Percentiles rank a stretch among this genome's conserved stretches.
phyloP scores from a whole-genome alignment of 495 filamentous ascomycete genomes.

The Astrocystis sublimbata region DNA sequence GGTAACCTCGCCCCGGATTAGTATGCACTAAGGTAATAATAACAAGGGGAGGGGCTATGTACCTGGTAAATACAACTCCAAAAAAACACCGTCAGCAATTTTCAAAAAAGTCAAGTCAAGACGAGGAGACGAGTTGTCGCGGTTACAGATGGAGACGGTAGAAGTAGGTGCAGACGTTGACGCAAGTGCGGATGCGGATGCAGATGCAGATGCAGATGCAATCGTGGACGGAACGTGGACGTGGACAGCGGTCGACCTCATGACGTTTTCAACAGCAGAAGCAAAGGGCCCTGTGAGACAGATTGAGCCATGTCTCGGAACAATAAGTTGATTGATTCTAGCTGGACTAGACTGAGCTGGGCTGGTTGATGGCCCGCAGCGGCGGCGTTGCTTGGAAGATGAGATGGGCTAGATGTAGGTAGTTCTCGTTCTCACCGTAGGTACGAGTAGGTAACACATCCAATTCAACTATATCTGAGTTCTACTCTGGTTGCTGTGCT shows the following conservation, averaged over 20 bases:
- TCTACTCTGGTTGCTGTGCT: no score
- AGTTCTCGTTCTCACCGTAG: no score
- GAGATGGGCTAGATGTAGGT: background rate
- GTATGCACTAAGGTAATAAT: background rate
- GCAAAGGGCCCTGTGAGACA: background rate
- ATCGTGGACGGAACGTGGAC: background rate
- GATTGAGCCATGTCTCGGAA: background rate
- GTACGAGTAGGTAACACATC: no score
- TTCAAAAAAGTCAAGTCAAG: background rate
- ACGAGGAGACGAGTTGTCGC: background rate
- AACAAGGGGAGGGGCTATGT: background rate
- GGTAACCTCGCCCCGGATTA: background rate
- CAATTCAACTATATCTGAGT: no score
- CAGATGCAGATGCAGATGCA: background rate
- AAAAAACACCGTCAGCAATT: background rate
- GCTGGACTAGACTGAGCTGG: background rate
- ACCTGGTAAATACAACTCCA: background rate
- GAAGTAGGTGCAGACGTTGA: background rate
- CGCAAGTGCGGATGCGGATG: background rate
- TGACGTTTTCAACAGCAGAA: slow-evolving; percentile 15
- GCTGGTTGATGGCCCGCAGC: background rate
- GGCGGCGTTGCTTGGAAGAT: no score
- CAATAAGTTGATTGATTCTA: background rate
- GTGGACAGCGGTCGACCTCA: background rate
- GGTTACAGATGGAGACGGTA: background rate